Evolutionary conservation across 2,329 filamentous ascomycete species (phyloP), one percentile per base, ranked within the genome.

Genomic region (Exutisphaerella laricina): DNA sequence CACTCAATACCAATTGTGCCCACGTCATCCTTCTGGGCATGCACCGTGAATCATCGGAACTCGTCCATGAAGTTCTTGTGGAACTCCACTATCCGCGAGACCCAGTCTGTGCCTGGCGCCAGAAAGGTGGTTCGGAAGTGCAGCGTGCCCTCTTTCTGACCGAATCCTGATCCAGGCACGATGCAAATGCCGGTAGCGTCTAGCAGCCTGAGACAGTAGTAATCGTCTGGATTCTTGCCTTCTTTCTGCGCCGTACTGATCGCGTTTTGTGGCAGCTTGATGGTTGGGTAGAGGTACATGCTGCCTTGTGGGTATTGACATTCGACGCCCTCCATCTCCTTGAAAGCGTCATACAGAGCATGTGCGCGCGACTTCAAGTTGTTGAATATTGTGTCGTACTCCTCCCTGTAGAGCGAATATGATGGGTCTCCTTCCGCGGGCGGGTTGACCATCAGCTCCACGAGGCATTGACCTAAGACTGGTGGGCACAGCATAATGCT

Each of bases 281-380:
- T 94, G 57, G 87, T 92, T 17, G 92, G 92, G 79, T 97, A 98
- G 59, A 98, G 84, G 72, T 98, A 98, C 92, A 98, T 98, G 64
- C 85, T 84, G 48, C 92, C 92, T 77, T 95, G 85, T 43, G 92
- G 92, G 56, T 80, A 76, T 58, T 85, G 84, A 69, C 89, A 95
- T 65, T 89, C 79, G 46, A 98, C 90, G 45, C 92, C 92, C 68
- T 97, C 90, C 92, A 98, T 97, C 63, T 88, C 71, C 66, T 80
- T 74, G 70, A 98, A 98, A 20, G 90, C 89, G 58, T 88, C 78
- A 70, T 94, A 92, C 37, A 98, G 75, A 5, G 92, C 89, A 46
- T 74, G 78, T 28, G 92, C 92, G 53, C 92, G 84, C 66, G 85
- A 70, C 61, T 80, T 79, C 45, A 98, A 75, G 37, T 86, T 85